Evolutionary conservation across 257 asterid genomes (phyloP).

Genomic region (Mitragyna speciosa): DNA sequence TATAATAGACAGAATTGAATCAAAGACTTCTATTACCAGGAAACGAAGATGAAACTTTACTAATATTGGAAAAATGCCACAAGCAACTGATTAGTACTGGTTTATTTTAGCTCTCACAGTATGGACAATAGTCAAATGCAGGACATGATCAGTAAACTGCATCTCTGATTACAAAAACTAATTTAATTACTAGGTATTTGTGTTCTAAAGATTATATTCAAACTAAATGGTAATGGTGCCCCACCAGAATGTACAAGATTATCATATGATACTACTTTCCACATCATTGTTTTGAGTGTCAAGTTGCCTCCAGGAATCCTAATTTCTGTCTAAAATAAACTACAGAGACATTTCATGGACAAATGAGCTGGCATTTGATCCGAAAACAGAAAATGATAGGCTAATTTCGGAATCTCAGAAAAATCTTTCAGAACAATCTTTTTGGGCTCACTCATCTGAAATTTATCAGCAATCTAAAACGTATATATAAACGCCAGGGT

Average conservation of each 20-base stretch:
- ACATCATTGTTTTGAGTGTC: slow-evolving; percentile 9
- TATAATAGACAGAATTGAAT: too few species aligned
- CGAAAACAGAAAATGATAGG: slow-evolving; percentile 3
- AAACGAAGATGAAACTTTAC: background rate
- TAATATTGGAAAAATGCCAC: background rate
- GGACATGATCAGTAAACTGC: background rate
- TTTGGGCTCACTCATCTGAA: slow-evolving; percentile 1
- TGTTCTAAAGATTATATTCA: slow-evolving; percentile 19
- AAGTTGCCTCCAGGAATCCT: slow-evolving; percentile 21
- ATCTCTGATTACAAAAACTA: background rate
- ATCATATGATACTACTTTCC: background rate
- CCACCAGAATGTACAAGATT: slow-evolving; percentile 23
- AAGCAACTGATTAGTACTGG: background rate
- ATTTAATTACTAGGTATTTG: slow-evolving; percentile 1
- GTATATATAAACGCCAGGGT: slow-evolving; percentile 31
- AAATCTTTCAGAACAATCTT: slow-evolving; percentile 20
- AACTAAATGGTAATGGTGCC: background rate
- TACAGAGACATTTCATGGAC: slow-evolving; percentile 10
- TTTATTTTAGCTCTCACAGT: background rate
- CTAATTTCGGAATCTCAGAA: slow-evolving; percentile 24
- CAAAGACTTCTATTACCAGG: background rate
- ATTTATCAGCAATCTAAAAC: slow-evolving; percentile 8
- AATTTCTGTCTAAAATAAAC: slow-evolving; percentile 5
- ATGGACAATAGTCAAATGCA: background rate
- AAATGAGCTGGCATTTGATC: slow-evolving; percentile 21